phyloP scores from a whole-genome alignment of 495 filamentous ascomycete genomes.

The Hypoxylon subgilvum region DNA sequence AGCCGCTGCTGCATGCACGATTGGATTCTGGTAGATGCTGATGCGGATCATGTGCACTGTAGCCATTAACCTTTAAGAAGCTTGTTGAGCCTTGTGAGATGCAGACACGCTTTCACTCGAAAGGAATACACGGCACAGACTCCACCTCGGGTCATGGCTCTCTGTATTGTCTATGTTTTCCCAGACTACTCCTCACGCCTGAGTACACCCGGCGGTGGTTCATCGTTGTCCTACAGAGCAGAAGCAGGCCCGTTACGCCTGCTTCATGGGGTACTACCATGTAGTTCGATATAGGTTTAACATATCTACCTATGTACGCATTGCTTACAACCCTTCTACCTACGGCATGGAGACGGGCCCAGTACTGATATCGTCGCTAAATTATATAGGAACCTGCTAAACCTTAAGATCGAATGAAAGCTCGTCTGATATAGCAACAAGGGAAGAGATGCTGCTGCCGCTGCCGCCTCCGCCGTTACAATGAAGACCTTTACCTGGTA shows the following conservation, averaged over 20 bases:
- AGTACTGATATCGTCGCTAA: no score
- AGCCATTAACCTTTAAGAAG: conserved; percentile 5
- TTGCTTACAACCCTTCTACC: conserved; percentile 4
- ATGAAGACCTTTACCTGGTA: no score
- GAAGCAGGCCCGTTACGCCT: conserved; percentile 33
- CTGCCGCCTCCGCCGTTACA: no score
- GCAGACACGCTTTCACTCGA: conserved; percentile 22
- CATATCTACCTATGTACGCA: background rate
- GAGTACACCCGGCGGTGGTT: conserved; percentile 24
- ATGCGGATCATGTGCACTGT: conserved; percentile 21
- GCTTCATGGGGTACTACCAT: conserved; percentile 36
- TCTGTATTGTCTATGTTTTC: conserved; percentile 18
- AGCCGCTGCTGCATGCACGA: conserved; percentile 34
- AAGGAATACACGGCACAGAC: conserved; percentile 14
- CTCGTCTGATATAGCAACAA: no score
- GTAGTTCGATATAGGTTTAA: conserved; percentile 17
- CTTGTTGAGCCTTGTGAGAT: conserved; percentile 24
- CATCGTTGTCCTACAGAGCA: conserved; percentile 33
- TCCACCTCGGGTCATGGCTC: conserved; percentile 15
- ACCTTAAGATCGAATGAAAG: no score
- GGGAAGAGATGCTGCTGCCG: no score
- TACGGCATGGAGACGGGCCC: no score
- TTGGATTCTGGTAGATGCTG: conserved; percentile 34
- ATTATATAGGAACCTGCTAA: no score
- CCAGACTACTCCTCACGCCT: conserved; percentile 12